phyloP scores from a whole-genome alignment of 1,284 basidiomycete genomes.

The Trametes hirsuta region DNA sequence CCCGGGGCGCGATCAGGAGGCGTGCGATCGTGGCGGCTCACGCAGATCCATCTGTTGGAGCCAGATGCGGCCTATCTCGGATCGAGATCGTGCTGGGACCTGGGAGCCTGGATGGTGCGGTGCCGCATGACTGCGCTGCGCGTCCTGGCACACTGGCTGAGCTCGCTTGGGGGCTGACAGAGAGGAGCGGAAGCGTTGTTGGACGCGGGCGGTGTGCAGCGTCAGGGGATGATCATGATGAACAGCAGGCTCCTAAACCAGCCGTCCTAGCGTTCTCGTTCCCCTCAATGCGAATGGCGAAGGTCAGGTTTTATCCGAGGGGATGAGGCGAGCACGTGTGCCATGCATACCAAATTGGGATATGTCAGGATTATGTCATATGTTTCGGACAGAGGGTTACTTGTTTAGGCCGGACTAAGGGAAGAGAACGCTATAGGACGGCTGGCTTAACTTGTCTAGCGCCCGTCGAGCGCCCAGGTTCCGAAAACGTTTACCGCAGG shows the following conservation, averaged over 20 bases:
- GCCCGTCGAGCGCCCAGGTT: no score
- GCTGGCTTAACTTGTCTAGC: no score
- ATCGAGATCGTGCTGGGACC: background rate
- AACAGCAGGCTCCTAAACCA: background rate
- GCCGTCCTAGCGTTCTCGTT: no score
- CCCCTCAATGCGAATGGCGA: no score
- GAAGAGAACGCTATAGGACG: no score
- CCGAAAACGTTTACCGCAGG: no score
- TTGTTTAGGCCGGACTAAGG: no score
- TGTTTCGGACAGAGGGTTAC: no score
- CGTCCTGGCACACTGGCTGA: background rate
- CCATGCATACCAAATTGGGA: no score
- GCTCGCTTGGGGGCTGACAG: background rate
- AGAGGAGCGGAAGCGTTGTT: background rate
- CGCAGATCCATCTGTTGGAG: constrained; percentile 11
- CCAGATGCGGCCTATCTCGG: constrained; percentile 3
- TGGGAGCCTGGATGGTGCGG: background rate
- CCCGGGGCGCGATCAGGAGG: constrained; percentile 15
- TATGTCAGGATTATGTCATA: no score
- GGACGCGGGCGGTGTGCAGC: background rate
- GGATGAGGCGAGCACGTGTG: no score
- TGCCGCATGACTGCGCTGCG: constrained; percentile 12
- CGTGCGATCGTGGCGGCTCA: constrained; percentile 14
- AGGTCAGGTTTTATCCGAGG: no score
- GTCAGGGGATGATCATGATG: constrained; percentile 17